Base-by-base conservation (phyloP, 805 yeast genomes). In the Candida ortonii region DNA sequence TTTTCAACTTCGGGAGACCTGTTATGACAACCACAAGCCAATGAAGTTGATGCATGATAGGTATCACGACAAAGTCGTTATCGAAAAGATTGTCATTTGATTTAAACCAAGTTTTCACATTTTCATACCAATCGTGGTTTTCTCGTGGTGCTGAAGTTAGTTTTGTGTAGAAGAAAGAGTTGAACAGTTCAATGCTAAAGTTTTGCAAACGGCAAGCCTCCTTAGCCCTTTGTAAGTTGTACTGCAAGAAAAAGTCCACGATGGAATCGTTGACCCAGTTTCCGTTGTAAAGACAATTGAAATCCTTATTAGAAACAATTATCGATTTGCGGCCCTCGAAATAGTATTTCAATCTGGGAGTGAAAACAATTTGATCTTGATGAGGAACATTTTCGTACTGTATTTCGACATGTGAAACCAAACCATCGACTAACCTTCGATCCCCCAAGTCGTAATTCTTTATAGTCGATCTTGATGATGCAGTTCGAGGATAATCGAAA, bases 211-310 rank as follows among this genome's bases (percentile, higher is more conserved):
- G 50, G 5, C 53, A 47, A 17, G 46, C 28, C 20, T 40, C 39
- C 42, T 66, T 75, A 6, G 76, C 67, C 3, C 10, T 8, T 24
- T 53, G 37, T 17, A 56, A 33, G 43, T 71, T 73, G 52, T 69
- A 81, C 38, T 75, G 76, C 18, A 86, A 67, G 50, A 85, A 88
- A 54, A 90, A 90, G 57, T 87, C 96, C 36, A 93, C 80, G 31
- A 93, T 65, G 0, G 83, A 74, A 52, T 93, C 98, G 61, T 93
- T 90, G 30, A 93, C 75, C 89, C 95, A 90, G 43, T 84, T 85
- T 29, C 80, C 79, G 38, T 82, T 80, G 51, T 80, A 78, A 7
- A 90, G 67, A 28, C 96, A 83, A 42, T 75, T 76, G 56, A 84
- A 86, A 53, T 93, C 98, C 23, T 74, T 68, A 39, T 76, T 71